phyloP scores from a whole-genome alignment of 2,329 filamentous ascomycete species.

The Alternaria rosae region DNA sequence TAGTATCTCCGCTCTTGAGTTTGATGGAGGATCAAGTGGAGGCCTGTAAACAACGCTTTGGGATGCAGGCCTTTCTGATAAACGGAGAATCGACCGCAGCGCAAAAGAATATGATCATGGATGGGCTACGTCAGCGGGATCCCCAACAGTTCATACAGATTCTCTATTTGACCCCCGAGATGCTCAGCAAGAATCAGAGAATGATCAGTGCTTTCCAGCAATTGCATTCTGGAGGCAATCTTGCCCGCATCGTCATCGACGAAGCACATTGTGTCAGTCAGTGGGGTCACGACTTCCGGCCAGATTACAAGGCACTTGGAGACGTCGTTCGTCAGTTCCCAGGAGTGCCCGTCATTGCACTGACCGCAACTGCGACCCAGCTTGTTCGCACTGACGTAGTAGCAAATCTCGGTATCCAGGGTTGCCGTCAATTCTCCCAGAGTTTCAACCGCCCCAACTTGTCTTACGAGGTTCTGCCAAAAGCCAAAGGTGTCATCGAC shows the following conservation, averaged over 20 bases:
- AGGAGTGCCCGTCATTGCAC: constrained; percentile 86
- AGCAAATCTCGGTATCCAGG: constrained; percentile 83
- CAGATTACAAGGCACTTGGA: constrained; percentile 90
- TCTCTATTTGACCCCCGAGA: constrained; percentile 95
- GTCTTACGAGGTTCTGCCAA: constrained; percentile 82
- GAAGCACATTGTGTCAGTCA: constrained; percentile 99
- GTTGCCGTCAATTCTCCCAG: constrained; percentile 82
- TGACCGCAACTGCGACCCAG: constrained; percentile 93
- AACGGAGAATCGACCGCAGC: constrained; percentile 75
- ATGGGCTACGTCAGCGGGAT: constrained; percentile 65
- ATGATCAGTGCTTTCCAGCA: constrained; percentile 72
- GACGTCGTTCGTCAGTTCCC: constrained; percentile 75
- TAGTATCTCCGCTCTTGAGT: constrained; percentile 93
- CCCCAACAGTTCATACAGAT: constrained; percentile 83
- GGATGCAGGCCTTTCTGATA: constrained; percentile 81
- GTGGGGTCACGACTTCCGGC: constrained; percentile 98
- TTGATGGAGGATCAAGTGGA: constrained; percentile 94
- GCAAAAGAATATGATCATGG: constrained; percentile 72
- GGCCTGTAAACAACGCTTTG: constrained; percentile 74
- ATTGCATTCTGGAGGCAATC: constrained; percentile 73
- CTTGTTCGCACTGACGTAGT: constrained; percentile 93
- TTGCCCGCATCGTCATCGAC: constrained; percentile 94
- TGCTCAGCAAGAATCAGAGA: constrained; percentile 81
- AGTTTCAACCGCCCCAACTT: constrained; percentile 98
- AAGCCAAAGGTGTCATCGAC: constrained; percentile 66